A percentile compares a stretch with the other conserved stretches of the same genome.
phyloP scores from a whole-genome alignment of 768 basidiomycete genomes.

The Tulasnella sp. region DNA sequence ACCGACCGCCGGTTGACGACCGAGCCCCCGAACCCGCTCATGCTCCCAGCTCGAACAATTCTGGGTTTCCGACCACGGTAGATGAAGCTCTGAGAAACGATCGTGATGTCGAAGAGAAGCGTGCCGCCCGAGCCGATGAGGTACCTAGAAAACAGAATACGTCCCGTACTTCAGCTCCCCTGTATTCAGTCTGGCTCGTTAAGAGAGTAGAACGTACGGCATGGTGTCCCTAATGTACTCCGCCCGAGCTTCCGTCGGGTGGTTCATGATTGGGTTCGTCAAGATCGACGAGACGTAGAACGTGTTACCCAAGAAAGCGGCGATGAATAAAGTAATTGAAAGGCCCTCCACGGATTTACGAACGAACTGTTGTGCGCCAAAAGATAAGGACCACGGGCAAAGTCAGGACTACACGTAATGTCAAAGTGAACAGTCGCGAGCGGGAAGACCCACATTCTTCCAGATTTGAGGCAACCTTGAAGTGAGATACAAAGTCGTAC shows the following conservation, averaged over 20 bases:
- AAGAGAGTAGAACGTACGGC: slow-evolving; percentile 45
- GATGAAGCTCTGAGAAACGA: slow-evolving; percentile 72
- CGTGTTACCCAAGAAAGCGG: slow-evolving; percentile 86
- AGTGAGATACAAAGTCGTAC: slow-evolving; percentile 86
- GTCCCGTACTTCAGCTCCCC: background rate
- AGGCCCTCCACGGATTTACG: slow-evolving; percentile 93
- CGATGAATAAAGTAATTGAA: slow-evolving; percentile 85
- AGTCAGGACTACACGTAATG: background rate
- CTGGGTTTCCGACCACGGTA: slow-evolving; percentile 36
- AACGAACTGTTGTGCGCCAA: slow-evolving; percentile 41
- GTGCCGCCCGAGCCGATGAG: slow-evolving; percentile 89
- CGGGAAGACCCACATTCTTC: slow-evolving; percentile 72
- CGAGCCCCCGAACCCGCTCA: background rate
- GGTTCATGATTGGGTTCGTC: slow-evolving; percentile 48
- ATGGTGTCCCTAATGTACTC: slow-evolving; percentile 69
- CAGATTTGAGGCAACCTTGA: slow-evolving; percentile 95
- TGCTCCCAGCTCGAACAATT: background rate
- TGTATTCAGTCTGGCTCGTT: background rate
- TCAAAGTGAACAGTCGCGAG: background rate
- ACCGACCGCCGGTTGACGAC: background rate
- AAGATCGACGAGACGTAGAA: slow-evolving; percentile 89
- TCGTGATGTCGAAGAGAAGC: slow-evolving; percentile 83
- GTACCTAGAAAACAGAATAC: slow-evolving; percentile 42
- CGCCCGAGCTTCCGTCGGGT: slow-evolving; percentile 47
- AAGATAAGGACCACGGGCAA: background rate